Conservation (phyloP, 1,284 basidiomycete species). For the Lignosus rhinocerotis region DNA sequence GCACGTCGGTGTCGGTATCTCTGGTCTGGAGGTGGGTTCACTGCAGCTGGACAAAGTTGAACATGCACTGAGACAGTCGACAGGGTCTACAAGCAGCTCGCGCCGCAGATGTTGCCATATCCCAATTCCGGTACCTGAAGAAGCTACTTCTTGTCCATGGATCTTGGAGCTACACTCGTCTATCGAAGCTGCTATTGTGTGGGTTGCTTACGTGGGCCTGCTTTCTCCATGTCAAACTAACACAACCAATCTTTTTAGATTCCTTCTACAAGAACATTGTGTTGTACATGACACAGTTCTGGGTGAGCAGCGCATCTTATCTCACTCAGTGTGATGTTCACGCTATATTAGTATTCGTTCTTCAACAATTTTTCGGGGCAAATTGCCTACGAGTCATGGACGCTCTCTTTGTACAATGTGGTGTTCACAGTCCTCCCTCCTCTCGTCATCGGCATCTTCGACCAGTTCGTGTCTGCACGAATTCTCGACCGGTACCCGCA, state of each 20-base stretch:
- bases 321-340: not conserved
- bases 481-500: constrained; percentile 98
- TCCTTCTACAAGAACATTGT: constrained; percentile 98
- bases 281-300: constrained; percentile 97
- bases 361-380: constrained; percentile 99
- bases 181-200: constrained; percentile 96
- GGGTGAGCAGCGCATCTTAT: constrained; percentile 56
- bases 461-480: constrained; percentile 96
- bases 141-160: constrained; percentile 97
- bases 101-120: constrained; percentile 96
- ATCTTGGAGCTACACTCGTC: constrained; percentile 94
- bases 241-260: constrained; percentile 45
- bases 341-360: constrained; percentile 79
- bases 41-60: not conserved
- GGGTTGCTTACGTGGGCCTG: constrained; percentile 28
- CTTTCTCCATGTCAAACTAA: not conserved
- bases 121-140: constrained; percentile 96
- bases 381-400: constrained; percentile 98
- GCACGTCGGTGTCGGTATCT: constrained; percentile 97
- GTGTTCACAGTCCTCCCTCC: constrained; percentile 95
- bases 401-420: constrained; percentile 92
- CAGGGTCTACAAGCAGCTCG: constrained; percentile 96
- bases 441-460: constrained; percentile 95
- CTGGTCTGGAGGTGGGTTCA: constrained; percentile 83
- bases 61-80: constrained; percentile 1